Evolutionary conservation across 345 rosid species (phyloP).

Genomic region (Stellera chamaejasme): DNA sequence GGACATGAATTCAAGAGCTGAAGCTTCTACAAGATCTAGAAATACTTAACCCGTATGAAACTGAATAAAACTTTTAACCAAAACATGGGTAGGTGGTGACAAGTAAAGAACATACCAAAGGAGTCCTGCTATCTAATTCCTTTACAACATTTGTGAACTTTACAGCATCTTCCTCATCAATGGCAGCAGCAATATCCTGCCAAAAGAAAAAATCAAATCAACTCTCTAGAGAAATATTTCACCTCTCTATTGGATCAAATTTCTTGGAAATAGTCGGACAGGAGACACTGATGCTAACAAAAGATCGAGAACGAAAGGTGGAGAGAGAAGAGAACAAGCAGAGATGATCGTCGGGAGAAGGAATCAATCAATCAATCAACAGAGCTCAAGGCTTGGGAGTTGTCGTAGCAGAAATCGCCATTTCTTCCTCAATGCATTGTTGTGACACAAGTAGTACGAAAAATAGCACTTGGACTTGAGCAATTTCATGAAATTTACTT

Average conservation of each 20-base stretch:
- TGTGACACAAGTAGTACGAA: too few relatives aligned
- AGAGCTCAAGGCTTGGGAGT: too few relatives aligned
- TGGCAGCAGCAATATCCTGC: constrained; percentile 78
- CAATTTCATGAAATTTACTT: too few relatives aligned
- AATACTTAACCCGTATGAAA: too few relatives aligned
- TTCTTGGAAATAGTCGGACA: constrained; percentile 6
- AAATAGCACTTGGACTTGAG: too few relatives aligned
- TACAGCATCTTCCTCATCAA: constrained; percentile 76
- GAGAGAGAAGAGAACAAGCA: background rate
- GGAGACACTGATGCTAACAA: background rate
- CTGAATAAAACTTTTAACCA: too few relatives aligned
- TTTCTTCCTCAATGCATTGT: too few relatives aligned
- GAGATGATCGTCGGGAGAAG: background rate
- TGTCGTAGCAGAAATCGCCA: too few relatives aligned
- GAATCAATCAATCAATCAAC: too few relatives aligned
- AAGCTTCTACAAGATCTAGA: too few relatives aligned
- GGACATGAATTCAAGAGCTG: too few relatives aligned
- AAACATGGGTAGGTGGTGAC: background rate
- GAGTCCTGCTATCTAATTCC: constrained; percentile 21
- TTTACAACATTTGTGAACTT: constrained; percentile 3
- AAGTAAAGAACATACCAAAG: constrained; percentile 46
- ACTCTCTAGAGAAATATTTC: background rate
- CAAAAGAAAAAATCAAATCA: constrained; percentile 4
- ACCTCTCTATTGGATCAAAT: constrained; percentile 9
- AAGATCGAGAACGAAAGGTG: background rate